Evolutionary conservation across 2,329 filamentous ascomycete species (phyloP), one percentile per base, ranked within the genome.

Genomic region (Diaporthe humulicola): DNA sequence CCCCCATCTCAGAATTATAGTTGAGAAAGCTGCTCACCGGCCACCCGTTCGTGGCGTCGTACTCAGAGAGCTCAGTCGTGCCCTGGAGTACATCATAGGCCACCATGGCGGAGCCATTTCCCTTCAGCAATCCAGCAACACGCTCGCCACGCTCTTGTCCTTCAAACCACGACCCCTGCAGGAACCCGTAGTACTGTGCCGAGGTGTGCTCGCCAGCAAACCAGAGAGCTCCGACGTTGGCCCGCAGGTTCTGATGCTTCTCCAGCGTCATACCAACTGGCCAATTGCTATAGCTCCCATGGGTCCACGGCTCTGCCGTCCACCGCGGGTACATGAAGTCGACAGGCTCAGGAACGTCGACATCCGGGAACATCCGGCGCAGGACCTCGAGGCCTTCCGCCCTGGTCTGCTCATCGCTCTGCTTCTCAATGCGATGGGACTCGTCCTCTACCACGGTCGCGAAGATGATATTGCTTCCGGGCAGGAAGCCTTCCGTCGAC

Each of bases 241-340:
- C 90, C 1, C 92, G 88, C 15, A 94, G 84, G 77, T 94, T 93
- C 79, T 93, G 89, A 77, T 94, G 92, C 83, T 87, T 90, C 78
- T 93, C 89, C 0, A 94, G 84, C 0, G 89, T 91, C 57, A 90
- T 90, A 0, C 89, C 89, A 0, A 88, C 83, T 0, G 92, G 92
- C 92, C 92, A 94, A 80, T 93, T 93, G 50, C 90, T 91, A 82
- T 93, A 94, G 30, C 88, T 91, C 4, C 92, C 92, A 71, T 88
- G 90, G 0, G 86, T 81, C 87, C 86, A 88, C 75, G 80, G 77
- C 70, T 82, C 81, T 19, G 79, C 79, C 38, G 81, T 89, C 90
- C 90, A 92, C 52, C 90, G 86, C 2, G 91, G 91, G 76, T 93
- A 93, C 78, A 86, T 85, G 78, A 93, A 92, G 0, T 85, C 88